Conservation (phyloP, 306 rosid species). For the Casuarina cunninghamiana region DNA sequence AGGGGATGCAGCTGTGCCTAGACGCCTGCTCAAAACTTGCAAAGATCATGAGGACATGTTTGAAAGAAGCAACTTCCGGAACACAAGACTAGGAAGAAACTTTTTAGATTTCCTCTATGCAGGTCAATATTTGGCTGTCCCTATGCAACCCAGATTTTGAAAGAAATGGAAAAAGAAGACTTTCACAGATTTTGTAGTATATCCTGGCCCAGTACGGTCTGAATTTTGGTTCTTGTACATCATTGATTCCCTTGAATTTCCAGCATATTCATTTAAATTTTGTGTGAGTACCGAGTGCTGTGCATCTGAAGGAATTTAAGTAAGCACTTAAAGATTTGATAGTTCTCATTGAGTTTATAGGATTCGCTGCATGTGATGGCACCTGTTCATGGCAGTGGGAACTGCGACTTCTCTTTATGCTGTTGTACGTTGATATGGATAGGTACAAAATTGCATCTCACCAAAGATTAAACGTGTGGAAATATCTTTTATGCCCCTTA, state of each 20-base stretch:
- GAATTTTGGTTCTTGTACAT: conserved; percentile 14
- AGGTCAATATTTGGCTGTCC: background rate
- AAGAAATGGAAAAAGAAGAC: conserved; percentile 11
- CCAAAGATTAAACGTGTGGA: no score
- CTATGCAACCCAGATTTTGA: background rate
- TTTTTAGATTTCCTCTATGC: conserved; percentile 4
- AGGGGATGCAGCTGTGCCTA: conserved; percentile 90
- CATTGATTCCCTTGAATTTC: background rate
- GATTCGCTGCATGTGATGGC: no score
- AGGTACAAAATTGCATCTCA: no score
- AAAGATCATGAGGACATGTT: conserved; percentile 72
- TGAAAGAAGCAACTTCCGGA: conserved; percentile 62
- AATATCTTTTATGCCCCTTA: no score
- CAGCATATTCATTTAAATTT: background rate
- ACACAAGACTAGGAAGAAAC: conserved; percentile 47
- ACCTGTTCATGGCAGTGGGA: no score
- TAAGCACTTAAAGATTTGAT: no score
- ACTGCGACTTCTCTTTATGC: no score
- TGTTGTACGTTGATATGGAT: no score
- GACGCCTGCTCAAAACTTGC: conserved; percentile 91
- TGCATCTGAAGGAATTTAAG: background rate
- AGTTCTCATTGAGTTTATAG: no score
- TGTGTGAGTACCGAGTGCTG: background rate
- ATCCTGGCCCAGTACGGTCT: background rate
- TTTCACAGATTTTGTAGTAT: conserved; percentile 38